Base-by-base conservation (phyloP, 805 yeast species). In the Zygoascus tannicola region DNA sequence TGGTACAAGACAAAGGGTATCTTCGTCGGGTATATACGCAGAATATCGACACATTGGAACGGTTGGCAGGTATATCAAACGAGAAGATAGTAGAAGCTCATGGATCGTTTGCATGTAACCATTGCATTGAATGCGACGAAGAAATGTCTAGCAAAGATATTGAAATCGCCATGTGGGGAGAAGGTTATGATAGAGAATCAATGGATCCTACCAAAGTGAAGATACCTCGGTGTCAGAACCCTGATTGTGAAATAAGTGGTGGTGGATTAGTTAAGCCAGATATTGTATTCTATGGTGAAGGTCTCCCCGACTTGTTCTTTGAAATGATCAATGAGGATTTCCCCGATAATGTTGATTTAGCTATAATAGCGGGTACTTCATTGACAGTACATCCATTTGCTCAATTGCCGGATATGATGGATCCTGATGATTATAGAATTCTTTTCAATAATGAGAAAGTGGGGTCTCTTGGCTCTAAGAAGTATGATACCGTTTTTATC, bases 251-350 rank as follows among this genome's bases (percentile, higher is more conserved):
- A 8, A 26, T 12, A 8, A 26, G 12, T 8, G 30, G 30, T 12
- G 58, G 53, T 3, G 94, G 95, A 0, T 71, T 77, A 23, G 85
- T 92, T 22, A 90, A 90, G 57, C 98, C 97, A 0, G 90, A 85
- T 56, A 92, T 90, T 52, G 95, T 87, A 1, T 90, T 90, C 56
- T 92, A 87, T 65, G 97, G 97, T 3, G 98, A 90, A 60, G 74
- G 80, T 2, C 68, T 90, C 22, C 97, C 97, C 0, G 55, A 53
- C 1, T 65, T 67, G 44, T 85, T 87, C 55, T 88, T 83, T 60
- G 74, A 75, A 2, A 54, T 62, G 10, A 80, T 92, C 83, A 90
- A 81, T 3, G 50, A 59, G 12, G 83, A 78, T 53, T 57, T 73
- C 28, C 56, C 67, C 2, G 67, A 69, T 1, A 69, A 63, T 18